Percentiles rank a stretch among this genome's conserved stretches.
Evolutionary conservation across 1,284 basidiomycete species (phyloP).

Genomic region (Trichosporon sp.): DNA sequence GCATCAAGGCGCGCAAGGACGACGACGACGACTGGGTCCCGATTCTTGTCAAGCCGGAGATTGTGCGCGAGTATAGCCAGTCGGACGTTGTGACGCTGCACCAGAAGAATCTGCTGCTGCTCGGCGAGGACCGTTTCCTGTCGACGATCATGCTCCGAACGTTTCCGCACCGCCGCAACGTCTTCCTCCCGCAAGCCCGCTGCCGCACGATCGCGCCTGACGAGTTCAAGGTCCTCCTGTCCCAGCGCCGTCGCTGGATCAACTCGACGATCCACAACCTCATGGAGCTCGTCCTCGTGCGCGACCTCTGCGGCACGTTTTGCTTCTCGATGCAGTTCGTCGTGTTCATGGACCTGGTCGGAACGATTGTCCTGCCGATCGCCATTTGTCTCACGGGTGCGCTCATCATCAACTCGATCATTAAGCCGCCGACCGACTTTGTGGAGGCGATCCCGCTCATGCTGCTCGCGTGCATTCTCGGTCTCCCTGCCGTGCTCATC

Average conservation of each 20-base stretch:
- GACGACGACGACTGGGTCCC: slow-evolving; percentile 96
- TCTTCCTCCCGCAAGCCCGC: slow-evolving; percentile 94
- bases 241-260: slow-evolving; percentile 98
- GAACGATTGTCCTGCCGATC: slow-evolving; percentile 91
- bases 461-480: slow-evolving; percentile 85
- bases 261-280: slow-evolving; percentile 99
- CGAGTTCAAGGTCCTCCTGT: slow-evolving; percentile 88
- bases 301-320: slow-evolving; percentile 92
- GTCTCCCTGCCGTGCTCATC: slow-evolving; percentile 90
- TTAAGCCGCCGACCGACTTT: slow-evolving; percentile 81
- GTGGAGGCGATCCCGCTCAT: slow-evolving; percentile 92
- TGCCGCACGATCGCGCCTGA: slow-evolving; percentile 97
- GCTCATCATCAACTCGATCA: slow-evolving; percentile 77
- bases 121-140: slow-evolving; percentile 98
- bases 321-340: slow-evolving; percentile 98
- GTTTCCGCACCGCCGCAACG: slow-evolving; percentile 98
- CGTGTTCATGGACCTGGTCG: slow-evolving; percentile 96
- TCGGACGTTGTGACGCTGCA: slow-evolving; percentile 90
- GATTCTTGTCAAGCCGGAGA: slow-evolving; percentile 94
- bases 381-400: slow-evolving; percentile 90
- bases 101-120: slow-evolving; percentile 93
- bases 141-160: slow-evolving; percentile 92
- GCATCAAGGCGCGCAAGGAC: slow-evolving; percentile 87
- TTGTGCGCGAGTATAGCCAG: slow-evolving; percentile 96
- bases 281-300: slow-evolving; percentile 97